Evolutionary conservation across 768 basidiomycete species (phyloP), one percentile per base, ranked within the genome.

Genomic region (Serendipita sp.): DNA sequence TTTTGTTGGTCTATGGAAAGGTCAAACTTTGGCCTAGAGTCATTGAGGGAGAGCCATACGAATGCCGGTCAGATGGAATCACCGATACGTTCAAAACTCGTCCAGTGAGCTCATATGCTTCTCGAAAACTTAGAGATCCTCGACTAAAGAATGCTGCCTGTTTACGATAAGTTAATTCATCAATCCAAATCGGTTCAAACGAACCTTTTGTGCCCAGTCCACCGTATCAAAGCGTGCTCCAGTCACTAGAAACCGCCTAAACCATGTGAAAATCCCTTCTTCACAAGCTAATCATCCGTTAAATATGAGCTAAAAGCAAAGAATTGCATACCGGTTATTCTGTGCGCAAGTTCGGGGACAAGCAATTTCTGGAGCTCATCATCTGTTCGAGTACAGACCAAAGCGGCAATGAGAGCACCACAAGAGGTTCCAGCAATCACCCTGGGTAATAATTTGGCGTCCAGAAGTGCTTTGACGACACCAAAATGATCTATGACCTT

Each of bases 371-470:
- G 85, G 62, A 98, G 78, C 73, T 99, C 96, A 13, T 84, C 86
- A 65, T 98, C 85, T 32, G 90, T 97, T 54, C 88, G 81, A 0
- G 91, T 93, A 74, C 94, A 93, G 16, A 84, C 80, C 41, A 99
- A 76, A 7, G 83, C 81, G 78, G 78, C 79, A 60, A 91, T 78
- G 7, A 97, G 80, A 7, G 89, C 93, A 3, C 95, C 95, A 0
- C 95, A 95, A 44, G 89, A 91, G 3, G 95, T 97, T 11, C 95
- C 95, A 8, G 94, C 89, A 66, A 98, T 84, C 3, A 99, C 94
- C 38, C 91, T 82, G 16, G 96, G 96, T 13, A 98, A 76, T 3
- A 96, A 76, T 16, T 83, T 81, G 8, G 87, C 85, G 69, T 98
- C 91, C 3, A 97, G 75, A 70, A 99, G 88, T 0, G 94, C 96